Percentiles rank a stretch among this genome's conserved stretches.
phyloP scores from a whole-genome alignment of 495 filamentous ascomycete species.

The Aspergillus heteromorphus region DNA sequence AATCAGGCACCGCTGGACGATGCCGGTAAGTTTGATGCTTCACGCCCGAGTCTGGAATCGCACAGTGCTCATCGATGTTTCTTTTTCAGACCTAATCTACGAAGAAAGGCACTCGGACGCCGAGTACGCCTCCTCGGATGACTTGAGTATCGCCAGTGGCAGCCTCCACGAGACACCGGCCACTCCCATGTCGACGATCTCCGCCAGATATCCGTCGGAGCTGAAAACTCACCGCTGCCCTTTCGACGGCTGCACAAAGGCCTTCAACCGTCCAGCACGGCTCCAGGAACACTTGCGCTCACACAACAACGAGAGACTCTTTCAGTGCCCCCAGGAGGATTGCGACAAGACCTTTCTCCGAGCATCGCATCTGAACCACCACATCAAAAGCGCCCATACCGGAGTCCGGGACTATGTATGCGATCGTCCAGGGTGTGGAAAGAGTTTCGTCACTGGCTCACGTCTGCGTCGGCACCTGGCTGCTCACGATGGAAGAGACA shows the following conservation, averaged over 20 bases:
- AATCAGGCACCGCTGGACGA: slow-evolving; percentile 22
- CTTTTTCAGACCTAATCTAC: slow-evolving; percentile 34
- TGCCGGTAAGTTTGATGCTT: slow-evolving; percentile 23
- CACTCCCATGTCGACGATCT: slow-evolving; percentile 50
- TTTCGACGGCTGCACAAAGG: slow-evolving; percentile 63
- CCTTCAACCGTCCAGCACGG: slow-evolving; percentile 82
- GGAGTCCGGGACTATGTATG: slow-evolving; percentile 67
- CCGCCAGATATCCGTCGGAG: slow-evolving; percentile 58
- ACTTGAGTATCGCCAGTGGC: slow-evolving; percentile 25
- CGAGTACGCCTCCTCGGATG: slow-evolving; percentile 28
- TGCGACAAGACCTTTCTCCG: slow-evolving; percentile 82
- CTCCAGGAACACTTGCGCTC: slow-evolving; percentile 72
- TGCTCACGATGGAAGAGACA: slow-evolving; percentile 62
- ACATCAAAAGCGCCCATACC: slow-evolving; percentile 76
- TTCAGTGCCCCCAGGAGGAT: slow-evolving; percentile 56
- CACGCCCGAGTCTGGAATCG: background rate
- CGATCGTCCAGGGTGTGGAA: slow-evolving; percentile 63
- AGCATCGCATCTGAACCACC: slow-evolving; percentile 73
- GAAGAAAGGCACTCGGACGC: slow-evolving; percentile 36
- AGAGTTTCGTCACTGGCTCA: slow-evolving; percentile 71
- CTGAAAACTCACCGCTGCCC: slow-evolving; percentile 69
- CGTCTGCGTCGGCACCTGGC: slow-evolving; percentile 63
- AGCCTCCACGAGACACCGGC: slow-evolving; percentile 44
- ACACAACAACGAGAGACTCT: slow-evolving; percentile 74
- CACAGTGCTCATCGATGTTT: background rate